These are phyloP conservation scores for Alternaria sp. DNA, from an alignment of 2,329 filamentous ascomycete species.

Conservation along the genomic window DNA sequence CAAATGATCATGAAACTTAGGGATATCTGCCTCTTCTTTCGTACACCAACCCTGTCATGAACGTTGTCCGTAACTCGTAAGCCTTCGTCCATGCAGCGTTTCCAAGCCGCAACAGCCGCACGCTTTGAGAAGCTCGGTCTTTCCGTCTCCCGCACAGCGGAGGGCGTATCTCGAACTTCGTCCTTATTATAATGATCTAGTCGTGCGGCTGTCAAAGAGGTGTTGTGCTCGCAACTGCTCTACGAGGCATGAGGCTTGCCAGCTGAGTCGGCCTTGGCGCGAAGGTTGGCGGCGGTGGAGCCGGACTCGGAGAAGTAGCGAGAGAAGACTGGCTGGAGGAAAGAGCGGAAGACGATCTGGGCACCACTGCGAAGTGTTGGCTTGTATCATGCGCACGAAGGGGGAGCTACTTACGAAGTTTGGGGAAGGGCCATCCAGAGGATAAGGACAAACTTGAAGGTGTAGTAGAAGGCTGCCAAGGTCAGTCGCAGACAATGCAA, in stretches of 20 bases:
- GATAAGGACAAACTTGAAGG: conserved; percentile 98
- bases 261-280: conserved; percentile 82
- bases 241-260: conserved; percentile 51
- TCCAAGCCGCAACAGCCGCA: conserved; percentile 46
- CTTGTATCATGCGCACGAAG: background rate
- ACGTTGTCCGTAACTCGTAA: conserved; percentile 31
- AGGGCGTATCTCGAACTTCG: conserved; percentile 14
- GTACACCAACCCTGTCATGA: conserved; percentile 30
- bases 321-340: conserved; percentile 88
- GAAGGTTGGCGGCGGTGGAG: conserved; percentile 85
- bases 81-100: conserved; percentile 33
- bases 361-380: conserved; percentile 72
- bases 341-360: conserved; percentile 94
- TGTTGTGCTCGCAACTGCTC: conserved; percentile 23
- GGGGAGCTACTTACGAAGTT: conserved; percentile 74
- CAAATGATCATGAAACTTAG: conserved; percentile 37
- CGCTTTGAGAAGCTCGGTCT: conserved; percentile 21
- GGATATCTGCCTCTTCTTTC: conserved; percentile 36
- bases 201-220: conserved; percentile 45
- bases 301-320: conserved; percentile 81
- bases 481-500: conserved; percentile 22
- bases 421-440: conserved; percentile 97
- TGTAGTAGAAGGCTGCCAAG: conserved; percentile 87
- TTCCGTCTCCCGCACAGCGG: conserved; percentile 20
- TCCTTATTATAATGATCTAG: conserved; percentile 25